Evolutionary conservation across 108 stramenopile genomes (phyloP), one percentile per base, ranked within the genome.

Genomic region (Aureococcus anophagefferens): DNA sequence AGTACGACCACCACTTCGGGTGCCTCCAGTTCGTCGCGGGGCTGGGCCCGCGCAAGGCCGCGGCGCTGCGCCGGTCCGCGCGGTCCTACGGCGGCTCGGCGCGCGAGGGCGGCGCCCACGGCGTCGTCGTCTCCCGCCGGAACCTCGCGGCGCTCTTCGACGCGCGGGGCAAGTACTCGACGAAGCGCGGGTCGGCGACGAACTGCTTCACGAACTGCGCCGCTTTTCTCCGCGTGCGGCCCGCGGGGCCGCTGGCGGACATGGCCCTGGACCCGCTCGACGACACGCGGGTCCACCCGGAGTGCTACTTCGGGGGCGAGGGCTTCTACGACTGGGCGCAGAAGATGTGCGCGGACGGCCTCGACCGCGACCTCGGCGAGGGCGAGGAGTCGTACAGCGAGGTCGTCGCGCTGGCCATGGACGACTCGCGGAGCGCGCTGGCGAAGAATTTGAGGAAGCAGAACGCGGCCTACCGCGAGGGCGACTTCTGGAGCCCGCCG

Each of bases 261-360:
- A 4, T 4, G 7, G 51, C 51, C 25, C 17, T 28, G 51, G 25
- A 59, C 35, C 79, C 77, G 0, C 71, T 80, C 30, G 79, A 80
- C 46, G 77, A 78, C 68, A 80, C 79, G 15, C 74, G 79, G 62
- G 74, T 80, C 35, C 79, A 80, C 74, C 77, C 79, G n/a, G 79
- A 80, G 69, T 80, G 79, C 73, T 80, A 80, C 77, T 64, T 75
- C 68, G 40, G 13, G 9, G 9, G 13, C 9, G 33, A 64, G 32
- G 64, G 14, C 13, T 7, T 13, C 4, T 74, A 78, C 15, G 73
- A 80, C 34, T 78, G 74, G 77, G 79, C 77, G 31, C 68, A 63
- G 1, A 74, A 77, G 68, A 71, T 80, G 0, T 78, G 77, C 44
- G 74, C 74, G 16, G 77, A 80, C 45, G 79, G 76, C 31, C 68